Percentiles rank a stretch among this genome's conserved stretches.
Evolutionary conservation across 495 filamentous ascomycete species (phyloP).

Genomic region (Xylaria nigripes): DNA sequence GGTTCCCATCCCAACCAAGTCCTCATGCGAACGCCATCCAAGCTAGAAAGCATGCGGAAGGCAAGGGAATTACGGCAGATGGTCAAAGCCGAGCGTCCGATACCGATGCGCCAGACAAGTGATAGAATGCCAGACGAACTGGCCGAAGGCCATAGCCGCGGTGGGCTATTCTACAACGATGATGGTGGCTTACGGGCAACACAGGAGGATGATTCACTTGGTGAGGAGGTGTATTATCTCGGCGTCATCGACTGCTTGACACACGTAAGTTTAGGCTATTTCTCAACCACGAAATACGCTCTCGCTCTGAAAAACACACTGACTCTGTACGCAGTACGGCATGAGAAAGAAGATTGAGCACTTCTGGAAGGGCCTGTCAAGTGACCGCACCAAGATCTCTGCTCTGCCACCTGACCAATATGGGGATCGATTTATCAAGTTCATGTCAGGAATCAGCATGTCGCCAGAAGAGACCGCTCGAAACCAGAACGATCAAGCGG

Average conservation of each 20-base stretch:
- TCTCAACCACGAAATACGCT: not conserved
- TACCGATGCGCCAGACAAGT: slow-evolving; percentile 78
- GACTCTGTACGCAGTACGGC: slow-evolving; percentile 53
- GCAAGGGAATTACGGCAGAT: slow-evolving; percentile 85
- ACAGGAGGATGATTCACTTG: slow-evolving; percentile 76
- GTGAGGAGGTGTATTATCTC: slow-evolving; percentile 93
- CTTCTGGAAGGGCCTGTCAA: slow-evolving; percentile 85
- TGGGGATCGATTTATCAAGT: slow-evolving; percentile 87
- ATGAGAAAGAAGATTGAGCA: slow-evolving; percentile 82
- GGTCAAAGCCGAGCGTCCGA: slow-evolving; percentile 84
- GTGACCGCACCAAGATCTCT: slow-evolving; percentile 76
- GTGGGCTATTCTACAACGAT: slow-evolving; percentile 68
- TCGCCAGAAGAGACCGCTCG: slow-evolving; percentile 72
- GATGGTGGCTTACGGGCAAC: slow-evolving; percentile 92
- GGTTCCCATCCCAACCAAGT: slow-evolving; percentile 44
- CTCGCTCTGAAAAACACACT: slow-evolving; percentile 24
- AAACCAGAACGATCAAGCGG: slow-evolving; percentile 45
- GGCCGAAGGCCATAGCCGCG: slow-evolving; percentile 47
- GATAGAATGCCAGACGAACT: slow-evolving; percentile 84
- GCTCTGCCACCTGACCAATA: slow-evolving; percentile 88
- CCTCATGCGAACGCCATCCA: slow-evolving; percentile 86
- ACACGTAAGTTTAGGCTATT: slow-evolving; percentile 55
- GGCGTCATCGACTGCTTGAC: slow-evolving; percentile 98
- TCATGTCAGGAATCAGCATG: slow-evolving; percentile 86
- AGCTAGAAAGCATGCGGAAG: slow-evolving; percentile 85